Conservation (phyloP, 306 rosid species). For the Neltuma alba region DNA sequence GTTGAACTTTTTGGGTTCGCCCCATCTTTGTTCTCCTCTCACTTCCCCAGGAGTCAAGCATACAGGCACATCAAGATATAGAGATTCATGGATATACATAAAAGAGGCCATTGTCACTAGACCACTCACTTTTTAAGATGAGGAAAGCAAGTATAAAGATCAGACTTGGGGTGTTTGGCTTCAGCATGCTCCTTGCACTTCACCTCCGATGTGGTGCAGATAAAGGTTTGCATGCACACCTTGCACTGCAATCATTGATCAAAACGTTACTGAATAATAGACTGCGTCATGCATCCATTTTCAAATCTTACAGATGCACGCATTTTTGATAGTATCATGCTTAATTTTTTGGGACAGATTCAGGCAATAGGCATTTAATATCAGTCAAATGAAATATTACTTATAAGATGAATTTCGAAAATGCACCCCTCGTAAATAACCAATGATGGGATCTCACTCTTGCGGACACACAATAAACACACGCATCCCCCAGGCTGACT, state of each 20-base stretch:
- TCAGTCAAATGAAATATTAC: background rate
- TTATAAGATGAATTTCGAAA: background rate
- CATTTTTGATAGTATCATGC: background rate
- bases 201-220: conserved; percentile 79
- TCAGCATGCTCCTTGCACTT: conserved; percentile 80
- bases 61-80: conserved; percentile 18
- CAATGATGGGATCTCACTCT: background rate
- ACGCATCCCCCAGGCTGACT: background rate
- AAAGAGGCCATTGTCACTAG: conserved; percentile 34
- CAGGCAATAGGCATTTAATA: background rate
- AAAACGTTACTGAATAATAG: conserved; percentile 11
- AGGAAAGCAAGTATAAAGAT: conserved; percentile 57
- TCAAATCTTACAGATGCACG: background rate
- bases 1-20: background rate
- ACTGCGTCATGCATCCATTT: background rate
- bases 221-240: conserved; percentile 86
- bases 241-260: conserved; percentile 60
- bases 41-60: conserved; percentile 24
- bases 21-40: background rate
- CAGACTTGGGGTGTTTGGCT: conserved; percentile 80
- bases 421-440: background rate
- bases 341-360: background rate
- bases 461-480: background rate
- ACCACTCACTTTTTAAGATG: conserved; percentile 57
- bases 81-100: conserved; percentile 30